Base-by-base conservation (phyloP, 768 basidiomycete genomes). In the Pseudohyphozyma bogoriensis region DNA sequence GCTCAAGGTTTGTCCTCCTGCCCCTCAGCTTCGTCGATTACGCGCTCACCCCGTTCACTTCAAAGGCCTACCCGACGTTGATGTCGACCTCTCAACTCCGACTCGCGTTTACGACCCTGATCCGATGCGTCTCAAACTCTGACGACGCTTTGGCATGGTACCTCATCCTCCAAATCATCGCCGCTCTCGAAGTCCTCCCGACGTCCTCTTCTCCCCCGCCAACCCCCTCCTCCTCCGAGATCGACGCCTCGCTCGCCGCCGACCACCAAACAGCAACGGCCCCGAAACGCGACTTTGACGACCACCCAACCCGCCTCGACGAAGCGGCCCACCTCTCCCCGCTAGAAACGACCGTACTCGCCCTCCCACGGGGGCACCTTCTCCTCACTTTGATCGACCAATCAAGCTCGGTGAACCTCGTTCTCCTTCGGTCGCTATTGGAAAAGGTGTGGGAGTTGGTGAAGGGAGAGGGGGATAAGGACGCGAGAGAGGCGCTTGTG, bases 41-140 rank as follows among this genome's bases (percentile, higher is more conserved):
- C 40, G 16, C 36, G 11, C 49, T 20, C n/a, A 7, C 39, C 15
- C 18, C 29, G 85, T 71, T 83, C 86, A 2, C 70, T 26, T 39
- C 33, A 7, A 60, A 66, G 65, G 55, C 32, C 44, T 58, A 71
- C 1, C 80, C 85, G 42, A 81, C 79, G 29, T 78, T 76, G 62
- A 76, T 91, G 18, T 84, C 77, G 59, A 80, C 79, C 0, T 58
- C 77, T 0, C 89, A 90, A 69, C 78, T 90, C 11, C 75, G 84
- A 32, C 77, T 88, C 42, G 87, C 89, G 9, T 89, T 81, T 69
- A 77, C 84, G n/a, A 80, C 84, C 10, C 77, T 89, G 16, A 82
- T 87, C 29, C 76, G 79, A 56, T 84, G 85, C 1, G 76, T 77
- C 40, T 76, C 78, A 3, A 75, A 76, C 53, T 72, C 76, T 44